These are phyloP conservation scores for Sophora flavescens DNA, from an alignment of 306 rosid species.

Conservation along the genomic window DNA sequence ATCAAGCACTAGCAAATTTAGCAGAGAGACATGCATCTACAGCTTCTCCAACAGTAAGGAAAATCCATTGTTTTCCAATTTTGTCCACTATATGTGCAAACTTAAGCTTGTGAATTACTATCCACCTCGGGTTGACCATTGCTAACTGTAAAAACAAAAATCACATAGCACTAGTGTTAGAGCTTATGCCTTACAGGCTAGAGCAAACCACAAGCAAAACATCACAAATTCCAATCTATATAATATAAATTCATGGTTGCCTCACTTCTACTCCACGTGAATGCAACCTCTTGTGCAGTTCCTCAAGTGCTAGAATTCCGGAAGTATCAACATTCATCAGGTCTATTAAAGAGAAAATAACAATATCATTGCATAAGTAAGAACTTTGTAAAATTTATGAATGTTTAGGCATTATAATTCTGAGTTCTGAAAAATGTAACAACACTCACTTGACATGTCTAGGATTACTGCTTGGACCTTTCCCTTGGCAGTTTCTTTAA, in stretches of 20 bases:
- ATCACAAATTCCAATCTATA: background rate
- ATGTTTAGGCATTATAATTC: constrained; percentile 14
- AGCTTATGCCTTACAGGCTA: background rate
- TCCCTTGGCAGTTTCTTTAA: constrained; percentile 51
- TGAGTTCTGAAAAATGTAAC: background rate
- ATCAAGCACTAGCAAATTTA: constrained; percentile 44
- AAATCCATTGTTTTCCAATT: constrained; percentile 71
- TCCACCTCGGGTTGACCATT: constrained; percentile 84
- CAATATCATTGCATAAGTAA: background rate
- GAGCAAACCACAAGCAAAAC: background rate
- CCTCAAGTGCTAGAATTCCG: constrained; percentile 77
- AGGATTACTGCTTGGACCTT: constrained; percentile 61
- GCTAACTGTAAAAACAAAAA: constrained; percentile 61
- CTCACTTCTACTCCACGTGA: constrained; percentile 68
- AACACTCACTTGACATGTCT: constrained; percentile 77
- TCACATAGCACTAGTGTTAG: constrained; percentile 28
- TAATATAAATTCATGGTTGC: constrained; percentile 15
- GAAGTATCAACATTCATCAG: constrained; percentile 81
- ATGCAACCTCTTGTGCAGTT: constrained; percentile 66
- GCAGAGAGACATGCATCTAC: constrained; percentile 65
- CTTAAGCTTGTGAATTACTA: constrained; percentile 83
- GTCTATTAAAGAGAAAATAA: constrained; percentile 44
- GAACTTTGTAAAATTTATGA: background rate
- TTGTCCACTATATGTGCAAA: constrained; percentile 71
- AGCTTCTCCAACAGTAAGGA: constrained; percentile 75